Percentiles rank a stretch among this genome's conserved stretches.
Conservation (phyloP, 2,329 filamentous ascomycete genomes). For the Teratosphaeria destructans region DNA sequence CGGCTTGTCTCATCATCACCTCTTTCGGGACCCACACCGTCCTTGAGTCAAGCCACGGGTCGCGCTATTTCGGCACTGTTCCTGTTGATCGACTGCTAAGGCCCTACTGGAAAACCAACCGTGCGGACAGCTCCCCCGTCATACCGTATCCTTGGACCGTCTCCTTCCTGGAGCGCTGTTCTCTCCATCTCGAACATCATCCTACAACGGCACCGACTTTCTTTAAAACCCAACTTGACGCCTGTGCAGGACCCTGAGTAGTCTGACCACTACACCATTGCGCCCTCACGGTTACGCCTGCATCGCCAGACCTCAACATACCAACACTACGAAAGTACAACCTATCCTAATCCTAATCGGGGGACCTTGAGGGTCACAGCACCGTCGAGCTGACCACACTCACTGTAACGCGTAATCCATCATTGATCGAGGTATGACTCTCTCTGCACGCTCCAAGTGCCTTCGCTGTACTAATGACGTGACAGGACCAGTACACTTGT, state of each 20-base stretch:
- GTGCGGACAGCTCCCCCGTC: constrained; percentile 19
- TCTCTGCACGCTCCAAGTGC: neutral
- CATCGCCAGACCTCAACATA: constrained; percentile 2
- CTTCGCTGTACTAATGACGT: neutral
- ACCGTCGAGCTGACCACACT: neutral
- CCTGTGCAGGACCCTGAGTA: constrained; percentile 21
- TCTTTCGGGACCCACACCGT: constrained; percentile 16
- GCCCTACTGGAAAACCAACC: constrained; percentile 12
- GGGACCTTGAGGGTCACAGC: constrained; percentile 2
- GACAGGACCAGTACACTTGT: neutral
- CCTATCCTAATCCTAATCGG: constrained; percentile 16
- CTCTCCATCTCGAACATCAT: neutral
- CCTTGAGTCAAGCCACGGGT: constrained; percentile 18
- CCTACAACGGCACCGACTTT: constrained; percentile 20
- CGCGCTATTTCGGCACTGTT: constrained; percentile 24
- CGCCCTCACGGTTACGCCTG: neutral
- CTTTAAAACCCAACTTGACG: constrained; percentile 26
- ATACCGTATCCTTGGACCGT: constrained; percentile 20
- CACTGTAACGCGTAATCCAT: neutral
- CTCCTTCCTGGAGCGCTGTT: constrained; percentile 10
- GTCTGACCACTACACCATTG: constrained; percentile 5
- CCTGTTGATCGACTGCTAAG: constrained; percentile 22
- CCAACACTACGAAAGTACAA: neutral
- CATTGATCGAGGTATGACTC: constrained; percentile 1
- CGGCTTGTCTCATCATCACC: constrained; percentile 21